These are phyloP conservation scores for Austroboletus niveus DNA, from an alignment of 1,284 basidiomycete species.

Conservation along the genomic window DNA sequence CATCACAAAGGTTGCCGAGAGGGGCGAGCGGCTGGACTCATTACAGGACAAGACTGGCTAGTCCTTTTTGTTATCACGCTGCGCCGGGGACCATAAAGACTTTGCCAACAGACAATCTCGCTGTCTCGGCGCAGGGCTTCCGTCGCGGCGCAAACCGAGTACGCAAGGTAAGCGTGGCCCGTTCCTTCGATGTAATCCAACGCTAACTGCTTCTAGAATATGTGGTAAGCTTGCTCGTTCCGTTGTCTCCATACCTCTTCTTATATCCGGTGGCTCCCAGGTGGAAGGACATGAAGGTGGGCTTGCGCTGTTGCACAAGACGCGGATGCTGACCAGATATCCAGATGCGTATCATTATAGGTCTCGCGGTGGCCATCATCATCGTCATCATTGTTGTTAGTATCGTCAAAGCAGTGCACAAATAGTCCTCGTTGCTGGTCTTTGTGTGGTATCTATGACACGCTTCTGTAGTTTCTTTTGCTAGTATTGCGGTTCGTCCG, in stretches of 20 bases:
- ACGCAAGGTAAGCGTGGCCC: constrained; percentile 75
- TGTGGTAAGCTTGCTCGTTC: constrained; percentile 63
- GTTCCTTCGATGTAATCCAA: constrained; percentile 20
- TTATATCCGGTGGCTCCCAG: constrained; percentile 38
- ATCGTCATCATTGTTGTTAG: constrained; percentile 93
- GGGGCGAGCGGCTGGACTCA: constrained; percentile 91
- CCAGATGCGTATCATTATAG: constrained; percentile 90
- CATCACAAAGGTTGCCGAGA: constrained; percentile 93
- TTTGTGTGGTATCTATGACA: constrained; percentile 39
- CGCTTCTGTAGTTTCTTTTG: constrained; percentile 24
- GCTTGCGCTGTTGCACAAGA: constrained; percentile 18
- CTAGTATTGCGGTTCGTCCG: constrained; percentile 15
- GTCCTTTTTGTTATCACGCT: constrained; percentile 30
- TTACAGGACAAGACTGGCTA: constrained; percentile 97
- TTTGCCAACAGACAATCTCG: constrained; percentile 77
- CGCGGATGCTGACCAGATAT: constrained; percentile 7
- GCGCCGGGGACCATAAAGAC: not conserved
- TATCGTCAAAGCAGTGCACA: constrained; percentile 77
- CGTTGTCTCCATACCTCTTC: constrained; percentile 1
- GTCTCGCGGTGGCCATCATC: constrained; percentile 82
- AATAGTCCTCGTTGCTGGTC: constrained; percentile 31
- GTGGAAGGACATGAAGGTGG: constrained; percentile 97
- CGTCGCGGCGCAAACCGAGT: constrained; percentile 95
- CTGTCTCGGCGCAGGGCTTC: constrained; percentile 99
- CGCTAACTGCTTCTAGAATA: constrained; percentile 51